Evolutionary conservation across 257 asterid genomes (phyloP).

Genomic region (Sherardia arvensis): DNA sequence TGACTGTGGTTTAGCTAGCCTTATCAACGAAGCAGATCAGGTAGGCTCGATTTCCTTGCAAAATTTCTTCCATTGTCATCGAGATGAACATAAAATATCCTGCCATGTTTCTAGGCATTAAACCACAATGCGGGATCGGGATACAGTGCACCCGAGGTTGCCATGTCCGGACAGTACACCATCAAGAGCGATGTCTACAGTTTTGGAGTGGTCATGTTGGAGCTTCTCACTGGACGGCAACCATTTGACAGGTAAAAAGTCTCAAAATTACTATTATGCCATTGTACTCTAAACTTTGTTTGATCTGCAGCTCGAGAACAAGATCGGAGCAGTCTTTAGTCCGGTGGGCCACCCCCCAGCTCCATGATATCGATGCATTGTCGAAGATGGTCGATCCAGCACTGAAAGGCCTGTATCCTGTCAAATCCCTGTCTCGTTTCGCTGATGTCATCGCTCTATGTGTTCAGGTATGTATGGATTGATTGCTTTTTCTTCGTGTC

Average conservation of each 20-base stretch:
- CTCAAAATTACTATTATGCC: background rate
- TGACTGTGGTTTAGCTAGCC: conserved; percentile 73
- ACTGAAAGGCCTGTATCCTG: conserved; percentile 83
- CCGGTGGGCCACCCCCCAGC: conserved; percentile 97
- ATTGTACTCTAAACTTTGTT: background rate
- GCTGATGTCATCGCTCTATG: conserved; percentile 97
- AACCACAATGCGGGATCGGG: conserved; percentile 46
- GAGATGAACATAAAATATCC: no score
- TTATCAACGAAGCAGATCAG: conserved; percentile 70
- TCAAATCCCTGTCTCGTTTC: conserved; percentile 84
- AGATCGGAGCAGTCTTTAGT: conserved; percentile 86
- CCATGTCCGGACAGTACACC: conserved; percentile 78
- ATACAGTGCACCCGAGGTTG: conserved; percentile 80
- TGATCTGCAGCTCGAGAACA: conserved; percentile 51
- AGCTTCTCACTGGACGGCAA: conserved; percentile 83
- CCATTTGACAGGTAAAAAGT: conserved; percentile 70
- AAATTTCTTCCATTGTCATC: no score
- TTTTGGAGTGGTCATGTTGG: conserved; percentile 95
- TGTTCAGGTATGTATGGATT: conserved; percentile 58
- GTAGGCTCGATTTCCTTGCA: conserved; percentile 19
- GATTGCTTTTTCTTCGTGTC: background rate
- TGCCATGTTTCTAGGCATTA: conserved; percentile 48
- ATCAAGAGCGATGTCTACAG: conserved; percentile 89
- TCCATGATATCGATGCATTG: conserved; percentile 91
- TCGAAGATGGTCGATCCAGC: conserved; percentile 96